Base-by-base conservation (phyloP, 2,329 filamentous ascomycete species). In the Xylaria arbuscula region DNA sequence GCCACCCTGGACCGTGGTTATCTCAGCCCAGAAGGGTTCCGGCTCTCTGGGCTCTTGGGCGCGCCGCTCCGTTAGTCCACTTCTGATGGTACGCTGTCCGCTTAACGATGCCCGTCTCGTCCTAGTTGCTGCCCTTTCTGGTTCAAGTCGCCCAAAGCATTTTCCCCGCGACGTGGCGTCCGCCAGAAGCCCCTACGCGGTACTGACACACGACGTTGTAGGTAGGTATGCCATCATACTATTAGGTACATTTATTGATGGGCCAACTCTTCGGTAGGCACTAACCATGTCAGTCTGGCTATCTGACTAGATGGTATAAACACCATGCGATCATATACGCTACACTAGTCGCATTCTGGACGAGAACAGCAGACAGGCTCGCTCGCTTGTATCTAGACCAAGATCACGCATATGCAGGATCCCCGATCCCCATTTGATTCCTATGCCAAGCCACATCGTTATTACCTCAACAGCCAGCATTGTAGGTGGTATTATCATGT, bases 51-150 rank as follows among this genome's bases (percentile, higher is more conserved):
- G 72, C 72, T 69, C 72, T 72, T 71, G 72, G 28, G 51, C 73
- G 71, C 69, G 73, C 73, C 73, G 73, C 74, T 72, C 74, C 56
- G 69, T 69, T 68, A 53, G 67, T 68, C 73, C 62, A 51, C 66
- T 63, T 38, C 51, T 48, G 34, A 68, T 69, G 69, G 53, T 58
- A 72, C 74, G 69, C 70, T 72, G 62, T 68, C 66, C 73, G 74
- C 72, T 73, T 74, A 73, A 71, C 59, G 70, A 72, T 74, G 63
- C 73, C 74, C 55, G 63, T 76, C 73, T 70, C 17, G 72, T 72
- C 64, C 61, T 75, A 75, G 72, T 15, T 22, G 22, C 42, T 58
- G 32, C 50, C 62, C 11, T 50, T 45, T 62, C 42, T 38, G 58
- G 45, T 34, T 24, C 34, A 24, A 28, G n/a, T 48, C 17, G 19